Evolutionary conservation across 2,329 filamentous ascomycete species (phyloP), one percentile per base, ranked within the genome.

Genomic region (Pseudogymnoascus sp.): DNA sequence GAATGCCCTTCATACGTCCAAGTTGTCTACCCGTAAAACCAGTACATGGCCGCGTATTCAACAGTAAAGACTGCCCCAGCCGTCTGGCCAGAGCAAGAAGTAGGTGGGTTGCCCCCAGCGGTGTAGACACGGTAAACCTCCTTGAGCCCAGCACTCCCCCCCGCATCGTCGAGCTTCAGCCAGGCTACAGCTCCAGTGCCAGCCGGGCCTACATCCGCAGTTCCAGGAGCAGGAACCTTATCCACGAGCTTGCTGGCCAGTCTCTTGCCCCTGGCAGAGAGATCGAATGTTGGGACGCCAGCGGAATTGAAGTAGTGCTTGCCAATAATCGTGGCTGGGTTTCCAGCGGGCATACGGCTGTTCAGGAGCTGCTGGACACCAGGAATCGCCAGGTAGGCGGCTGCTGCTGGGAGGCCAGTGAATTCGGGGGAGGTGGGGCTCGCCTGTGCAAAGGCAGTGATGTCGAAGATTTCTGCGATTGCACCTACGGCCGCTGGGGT

Each of bases 381-480:
- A 3, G 70, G 66, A 7, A 67, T 23, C 6, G 67, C 23, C 3
- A 46, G 6, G 63, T 68, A 69, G 62, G 68, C 70, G 3, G 67
- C 68, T 1, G 65, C 17, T 1, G 62, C 44, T 3, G 71, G 67
- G 42, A 72, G 61, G 29, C 56, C 53, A 19, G 29, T 56, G 29
- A 56, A 56, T 59, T 70, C 56, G 7, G 72, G 37, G 0, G 61
- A 11, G 5, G n/a, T 23, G 17, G 59, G 23, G 59, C 66, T 59
- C 21, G 53, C 42, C 59, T 64, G 64, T 21, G 71, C 71, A 5
- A 71, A 60, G 3, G 59, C 9, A 11, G 72, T 72, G 19, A 65
- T 70, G 19, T 74, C 72, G 66, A 63, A 74, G 63, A 74, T 70
- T 5, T 65, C 71, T 53, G 72, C 72, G 15, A 72, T 56, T 7